Percentiles rank a stretch among this genome's conserved stretches.
Conservation (phyloP, 2,329 filamentous ascomycete species). For the Davidsoniella eucalypti region DNA sequence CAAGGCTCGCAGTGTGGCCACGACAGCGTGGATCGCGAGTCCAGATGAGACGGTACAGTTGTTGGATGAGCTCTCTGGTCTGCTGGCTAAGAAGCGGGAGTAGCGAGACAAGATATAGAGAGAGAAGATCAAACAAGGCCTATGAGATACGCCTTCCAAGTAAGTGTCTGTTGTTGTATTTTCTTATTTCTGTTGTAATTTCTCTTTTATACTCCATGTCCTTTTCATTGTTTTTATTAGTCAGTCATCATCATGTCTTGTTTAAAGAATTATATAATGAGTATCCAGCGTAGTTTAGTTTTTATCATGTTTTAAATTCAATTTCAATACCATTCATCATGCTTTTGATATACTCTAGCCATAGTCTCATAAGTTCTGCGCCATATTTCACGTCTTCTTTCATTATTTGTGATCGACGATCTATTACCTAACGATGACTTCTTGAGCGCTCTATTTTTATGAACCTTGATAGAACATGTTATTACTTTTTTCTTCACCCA, state of each 20-base stretch:
- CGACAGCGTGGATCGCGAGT: constrained; percentile 92
- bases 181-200: no score
- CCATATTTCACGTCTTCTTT: no score
- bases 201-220: background rate
- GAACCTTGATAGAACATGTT: no score
- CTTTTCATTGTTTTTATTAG: background rate
- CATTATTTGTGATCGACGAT: no score
- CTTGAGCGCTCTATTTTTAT: no score
- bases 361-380: no score
- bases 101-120: constrained; percentile 8
- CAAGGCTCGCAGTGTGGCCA: constrained; percentile 79
- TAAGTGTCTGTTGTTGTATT: no score
- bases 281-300: background rate
- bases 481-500: no score
- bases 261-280: background rate
- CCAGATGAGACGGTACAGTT: constrained; percentile 80
- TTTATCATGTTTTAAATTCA: no score
- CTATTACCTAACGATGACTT: no score
- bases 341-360: no score
- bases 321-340: no score
- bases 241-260: background rate
- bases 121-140: background rate
- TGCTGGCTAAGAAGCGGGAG: constrained; percentile 33
- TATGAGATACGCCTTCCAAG: background rate
- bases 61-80: constrained; percentile 60